These are phyloP conservation scores for Thalia dealbata DNA, from an alignment of 176 grass and related monocot species.

Conservation along the genomic window DNA sequence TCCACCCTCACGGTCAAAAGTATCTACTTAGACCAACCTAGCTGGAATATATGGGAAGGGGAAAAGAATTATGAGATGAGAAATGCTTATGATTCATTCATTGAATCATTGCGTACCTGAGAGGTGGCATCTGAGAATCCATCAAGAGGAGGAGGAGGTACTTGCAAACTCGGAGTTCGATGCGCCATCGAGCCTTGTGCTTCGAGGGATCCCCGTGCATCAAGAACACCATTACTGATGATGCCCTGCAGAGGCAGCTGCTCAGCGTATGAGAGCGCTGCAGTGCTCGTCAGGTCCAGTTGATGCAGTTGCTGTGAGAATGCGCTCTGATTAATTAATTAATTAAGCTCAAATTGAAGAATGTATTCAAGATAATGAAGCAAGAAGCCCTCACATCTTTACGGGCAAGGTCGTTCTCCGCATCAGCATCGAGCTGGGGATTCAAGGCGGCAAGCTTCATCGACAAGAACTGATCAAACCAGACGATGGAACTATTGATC, in stretches of 20 bases:
- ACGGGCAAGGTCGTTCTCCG: background rate
- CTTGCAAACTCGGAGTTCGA: background rate
- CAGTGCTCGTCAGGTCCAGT: background rate
- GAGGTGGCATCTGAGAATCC: constrained; percentile 23
- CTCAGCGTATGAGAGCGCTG: constrained; percentile 5
- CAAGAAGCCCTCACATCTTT: constrained; percentile 22
- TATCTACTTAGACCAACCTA: too few species aligned
- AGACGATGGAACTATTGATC: background rate
- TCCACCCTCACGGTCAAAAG: too few species aligned
- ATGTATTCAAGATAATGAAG: background rate
- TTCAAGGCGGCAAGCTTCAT: constrained; percentile 59
- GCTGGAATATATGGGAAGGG: too few species aligned
- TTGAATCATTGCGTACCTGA: constrained; percentile 25
- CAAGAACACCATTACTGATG: constrained; percentile 7
- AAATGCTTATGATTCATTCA: too few species aligned
- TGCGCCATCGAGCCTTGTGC: background rate
- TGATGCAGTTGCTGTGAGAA: background rate
- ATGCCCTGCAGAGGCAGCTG: constrained; percentile 20
- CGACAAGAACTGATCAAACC: constrained; percentile 49
- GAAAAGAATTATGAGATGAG: too few species aligned
- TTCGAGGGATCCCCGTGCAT: background rate
- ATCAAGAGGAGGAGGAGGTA: constrained; percentile 15
- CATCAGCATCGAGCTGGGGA: constrained; percentile 22
- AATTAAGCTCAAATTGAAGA: background rate
- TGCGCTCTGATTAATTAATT: too few species aligned